phyloP scores from a whole-genome alignment of 805 yeast species.

The Isabelozyma gotoi region DNA sequence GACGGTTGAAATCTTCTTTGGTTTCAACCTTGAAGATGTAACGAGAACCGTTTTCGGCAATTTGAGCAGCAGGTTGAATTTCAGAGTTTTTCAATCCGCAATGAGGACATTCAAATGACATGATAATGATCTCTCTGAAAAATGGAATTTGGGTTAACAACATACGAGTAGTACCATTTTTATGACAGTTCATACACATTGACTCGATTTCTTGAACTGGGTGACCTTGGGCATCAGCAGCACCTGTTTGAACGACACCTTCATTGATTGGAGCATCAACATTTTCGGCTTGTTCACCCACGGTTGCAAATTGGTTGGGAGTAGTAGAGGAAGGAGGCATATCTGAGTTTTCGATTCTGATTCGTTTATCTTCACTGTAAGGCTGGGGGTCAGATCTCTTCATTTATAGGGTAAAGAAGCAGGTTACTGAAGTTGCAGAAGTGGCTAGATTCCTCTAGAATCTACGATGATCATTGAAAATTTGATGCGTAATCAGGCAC shows the following conservation, averaged over 20 bases:
- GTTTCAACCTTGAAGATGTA: constrained; percentile 68
- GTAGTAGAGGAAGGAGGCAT: constrained; percentile 7
- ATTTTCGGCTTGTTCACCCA: constrained; percentile 42
- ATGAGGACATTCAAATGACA: constrained; percentile 96
- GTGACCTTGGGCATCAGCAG: constrained; percentile 80
- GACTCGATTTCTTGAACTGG: constrained; percentile 96
- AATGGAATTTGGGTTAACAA: constrained; percentile 87
- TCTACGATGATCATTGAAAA: constrained; percentile 1
- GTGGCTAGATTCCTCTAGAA: not conserved
- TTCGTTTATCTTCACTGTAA: constrained; percentile 9
- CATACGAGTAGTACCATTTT: constrained; percentile 80
- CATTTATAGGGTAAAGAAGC: constrained; percentile 7
- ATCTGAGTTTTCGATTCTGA: constrained; percentile 4
- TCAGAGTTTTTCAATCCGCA: constrained; percentile 91
- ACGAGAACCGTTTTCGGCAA: constrained; percentile 84
- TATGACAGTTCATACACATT: constrained; percentile 91
- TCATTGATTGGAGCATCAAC: constrained; percentile 27
- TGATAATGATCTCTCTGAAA: constrained; percentile 84
- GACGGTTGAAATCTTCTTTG: constrained; percentile 78
- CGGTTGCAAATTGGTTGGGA: constrained; percentile 25
- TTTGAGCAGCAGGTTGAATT: constrained; percentile 91
- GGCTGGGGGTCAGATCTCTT: constrained; percentile 16
- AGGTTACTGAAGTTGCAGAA: not conserved
- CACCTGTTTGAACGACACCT: constrained; percentile 68
- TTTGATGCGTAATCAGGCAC: not conserved